A percentile compares a stretch with the other conserved stretches of the same genome.
Evolutionary conservation across 2,329 filamentous ascomycete genomes (phyloP).

Genomic region (Mycosphaerella sp.): DNA sequence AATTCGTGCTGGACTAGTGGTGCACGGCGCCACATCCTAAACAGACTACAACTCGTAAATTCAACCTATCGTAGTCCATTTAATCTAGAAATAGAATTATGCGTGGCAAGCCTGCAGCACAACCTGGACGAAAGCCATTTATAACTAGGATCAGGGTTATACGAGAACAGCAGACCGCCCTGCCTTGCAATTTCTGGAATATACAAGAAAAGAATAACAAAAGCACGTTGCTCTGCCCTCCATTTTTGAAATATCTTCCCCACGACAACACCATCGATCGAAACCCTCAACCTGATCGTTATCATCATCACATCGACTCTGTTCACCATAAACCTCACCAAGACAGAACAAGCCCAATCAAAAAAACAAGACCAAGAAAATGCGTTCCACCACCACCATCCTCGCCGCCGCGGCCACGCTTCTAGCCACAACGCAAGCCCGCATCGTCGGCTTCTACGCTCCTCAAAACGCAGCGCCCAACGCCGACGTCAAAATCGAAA

Average conservation of each 20-base stretch:
- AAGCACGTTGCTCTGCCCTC: too few species aligned
- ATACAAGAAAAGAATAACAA: too few species aligned
- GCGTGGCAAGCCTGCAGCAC: neutral
- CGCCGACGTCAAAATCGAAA: constrained; percentile 35
- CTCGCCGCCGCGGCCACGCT: constrained; percentile 10
- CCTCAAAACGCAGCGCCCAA: constrained; percentile 40
- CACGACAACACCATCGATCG: too few species aligned
- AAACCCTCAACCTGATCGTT: too few species aligned
- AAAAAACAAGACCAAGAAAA: neutral
- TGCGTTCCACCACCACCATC: constrained; percentile 10
- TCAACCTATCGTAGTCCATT: neutral
- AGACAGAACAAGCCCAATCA: too few species aligned
- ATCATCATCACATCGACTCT: too few species aligned
- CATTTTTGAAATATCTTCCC: too few species aligned
- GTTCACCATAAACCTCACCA: too few species aligned
- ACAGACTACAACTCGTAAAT: neutral
- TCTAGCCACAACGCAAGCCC: constrained; percentile 30
- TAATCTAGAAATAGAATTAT: neutral
- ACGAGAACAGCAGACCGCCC: neutral
- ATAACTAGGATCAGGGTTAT: neutral
- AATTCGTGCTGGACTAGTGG: neutral
- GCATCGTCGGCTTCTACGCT: constrained; percentile 42
- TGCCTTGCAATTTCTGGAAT: too few species aligned
- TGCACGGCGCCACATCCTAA: neutral
- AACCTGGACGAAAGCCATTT: neutral